Conservation (phyloP, 2,329 filamentous ascomycete genomes). For the Beauveria medogensis region DNA sequence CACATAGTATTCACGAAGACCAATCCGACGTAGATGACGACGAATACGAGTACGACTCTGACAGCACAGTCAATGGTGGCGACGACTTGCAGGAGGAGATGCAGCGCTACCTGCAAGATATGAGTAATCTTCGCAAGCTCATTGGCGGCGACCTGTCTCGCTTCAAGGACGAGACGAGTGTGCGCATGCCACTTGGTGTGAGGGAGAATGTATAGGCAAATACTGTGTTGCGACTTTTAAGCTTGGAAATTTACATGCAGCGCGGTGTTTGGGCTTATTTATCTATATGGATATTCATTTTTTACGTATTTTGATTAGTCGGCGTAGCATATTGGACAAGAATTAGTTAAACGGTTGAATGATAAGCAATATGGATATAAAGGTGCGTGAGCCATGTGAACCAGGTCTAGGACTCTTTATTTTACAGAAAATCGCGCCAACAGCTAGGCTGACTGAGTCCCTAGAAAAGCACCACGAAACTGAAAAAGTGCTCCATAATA, state of each 20-base stretch:
- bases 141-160: constrained; percentile 72
- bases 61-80: constrained; percentile 39
- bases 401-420: too few species aligned
- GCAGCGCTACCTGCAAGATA: constrained; percentile 75
- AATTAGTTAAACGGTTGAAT: neutral
- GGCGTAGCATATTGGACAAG: neutral
- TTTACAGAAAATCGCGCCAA: neutral
- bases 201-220: constrained; percentile 30
- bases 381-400: neutral
- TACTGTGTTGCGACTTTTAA: neutral
- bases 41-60: constrained; percentile 45
- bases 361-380: neutral
- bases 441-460: neutral
- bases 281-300: neutral
- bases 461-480: neutral
- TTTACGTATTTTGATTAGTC: neutral
- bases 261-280: constrained; percentile 21
- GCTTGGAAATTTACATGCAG: constrained; percentile 12
- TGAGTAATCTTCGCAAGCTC: constrained; percentile 53
- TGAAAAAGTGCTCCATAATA: too few species aligned
- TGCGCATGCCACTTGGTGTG: constrained; percentile 41
- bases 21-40: constrained; percentile 47
- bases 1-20: constrained; percentile 31
- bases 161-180: constrained; percentile 54
- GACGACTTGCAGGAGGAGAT: constrained; percentile 75